Percentiles rank a stretch among this genome's conserved stretches.
phyloP scores from a whole-genome alignment of 495 filamentous ascomycete species.

The Annulohypoxylon nitens region DNA sequence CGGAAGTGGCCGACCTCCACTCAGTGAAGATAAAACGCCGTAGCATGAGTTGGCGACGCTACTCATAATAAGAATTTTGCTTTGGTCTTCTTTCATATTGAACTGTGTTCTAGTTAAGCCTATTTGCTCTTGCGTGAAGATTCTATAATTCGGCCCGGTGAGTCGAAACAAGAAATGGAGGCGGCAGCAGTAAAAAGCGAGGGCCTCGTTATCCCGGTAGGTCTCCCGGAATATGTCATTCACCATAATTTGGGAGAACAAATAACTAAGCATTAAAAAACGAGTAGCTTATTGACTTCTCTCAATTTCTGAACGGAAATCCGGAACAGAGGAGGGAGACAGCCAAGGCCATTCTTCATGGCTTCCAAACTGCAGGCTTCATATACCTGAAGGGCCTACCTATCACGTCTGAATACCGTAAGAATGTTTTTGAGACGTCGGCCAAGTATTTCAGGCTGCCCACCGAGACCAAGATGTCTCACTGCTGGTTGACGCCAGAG shows the following conservation, averaged over 20 bases:
- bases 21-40: not conserved
- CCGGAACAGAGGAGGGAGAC: conserved; percentile 72
- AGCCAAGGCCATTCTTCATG: conserved; percentile 77
- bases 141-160: not conserved
- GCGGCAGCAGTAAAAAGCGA: conserved; percentile 73
- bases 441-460: conserved; percentile 83
- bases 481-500: conserved; percentile 77
- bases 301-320: conserved; percentile 75
- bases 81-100: not conserved
- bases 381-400: conserved; percentile 87
- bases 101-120: not conserved
- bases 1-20: conserved; percentile 28
- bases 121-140: not conserved
- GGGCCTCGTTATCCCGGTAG: conserved; percentile 77
- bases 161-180: conserved; percentile 54
- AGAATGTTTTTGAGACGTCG: conserved; percentile 76
- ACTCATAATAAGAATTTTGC: not conserved
- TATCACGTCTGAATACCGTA: conserved; percentile 71
- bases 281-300: conserved; percentile 86
- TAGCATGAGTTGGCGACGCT: not conserved
- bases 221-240: conserved; percentile 27
- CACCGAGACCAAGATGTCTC: conserved; percentile 73
- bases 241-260: not conserved
- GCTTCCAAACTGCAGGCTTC: conserved; percentile 90
- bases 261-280: conserved; percentile 30